A percentile compares a stretch with the other conserved stretches of the same genome.
Evolutionary conservation across 2,329 filamentous ascomycete species (phyloP).

Genomic region (Leptographium procerum): DNA sequence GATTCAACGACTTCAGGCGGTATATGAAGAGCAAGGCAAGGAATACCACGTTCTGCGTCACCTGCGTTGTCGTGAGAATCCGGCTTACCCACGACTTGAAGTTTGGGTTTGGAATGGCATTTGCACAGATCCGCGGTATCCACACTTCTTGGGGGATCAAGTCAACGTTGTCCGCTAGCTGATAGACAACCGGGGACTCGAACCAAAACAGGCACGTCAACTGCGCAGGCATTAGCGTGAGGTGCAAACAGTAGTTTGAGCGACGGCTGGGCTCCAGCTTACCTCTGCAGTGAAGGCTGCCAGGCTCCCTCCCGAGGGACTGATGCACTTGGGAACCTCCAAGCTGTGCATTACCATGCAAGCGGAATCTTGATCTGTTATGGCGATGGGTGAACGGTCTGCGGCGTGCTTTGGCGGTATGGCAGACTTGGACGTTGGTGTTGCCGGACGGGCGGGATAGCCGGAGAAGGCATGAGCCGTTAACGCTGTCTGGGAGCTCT

Average conservation of each 20-base stretch:
- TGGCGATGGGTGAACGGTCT: constrained; percentile 16
- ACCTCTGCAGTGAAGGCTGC: constrained; percentile 79
- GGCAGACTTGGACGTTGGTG: constrained; percentile 18
- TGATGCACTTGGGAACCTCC: constrained; percentile 66
- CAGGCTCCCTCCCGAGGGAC: constrained; percentile 61
- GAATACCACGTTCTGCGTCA: constrained; percentile 89
- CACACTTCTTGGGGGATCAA: constrained; percentile 26
- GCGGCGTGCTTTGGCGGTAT: not conserved
- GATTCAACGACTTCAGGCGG: constrained; percentile 80
- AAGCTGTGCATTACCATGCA: constrained; percentile 47
- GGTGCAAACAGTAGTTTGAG: not conserved
- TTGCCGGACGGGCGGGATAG: constrained; percentile 25
- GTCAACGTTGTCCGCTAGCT: constrained; percentile 55
- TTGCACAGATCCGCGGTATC: constrained; percentile 47
- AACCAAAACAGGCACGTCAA: constrained; percentile 98
- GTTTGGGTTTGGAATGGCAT: constrained; percentile 65
- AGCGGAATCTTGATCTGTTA: constrained; percentile 26
- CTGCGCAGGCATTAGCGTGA: constrained; percentile 29
- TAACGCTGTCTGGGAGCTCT: constrained; percentile 11
- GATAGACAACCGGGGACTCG: constrained; percentile 70
- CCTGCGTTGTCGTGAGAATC: constrained; percentile 86
- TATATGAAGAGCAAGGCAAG: constrained; percentile 88
- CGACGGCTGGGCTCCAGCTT: constrained; percentile 14
- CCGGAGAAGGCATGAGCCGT: constrained; percentile 12
- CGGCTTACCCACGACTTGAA: constrained; percentile 92